These are phyloP conservation scores for Malus hybrid DNA, from an alignment of 331 rosid genomes.

Conservation along the genomic window DNA sequence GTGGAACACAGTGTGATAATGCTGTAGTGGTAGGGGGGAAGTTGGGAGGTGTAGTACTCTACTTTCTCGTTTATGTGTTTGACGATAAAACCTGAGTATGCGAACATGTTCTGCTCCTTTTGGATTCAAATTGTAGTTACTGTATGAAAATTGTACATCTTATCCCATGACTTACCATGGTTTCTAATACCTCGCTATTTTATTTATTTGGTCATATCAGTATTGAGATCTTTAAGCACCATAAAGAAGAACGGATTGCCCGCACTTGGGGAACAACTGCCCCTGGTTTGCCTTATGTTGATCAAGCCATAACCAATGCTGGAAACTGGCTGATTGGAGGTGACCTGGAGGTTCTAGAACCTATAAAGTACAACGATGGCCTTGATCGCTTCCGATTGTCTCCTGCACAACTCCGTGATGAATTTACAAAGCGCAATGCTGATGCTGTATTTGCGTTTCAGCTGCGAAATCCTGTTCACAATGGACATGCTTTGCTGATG, in stretches of 20 bases:
- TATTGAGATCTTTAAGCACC: constrained; percentile 93
- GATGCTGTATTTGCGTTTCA: constrained; percentile 99
- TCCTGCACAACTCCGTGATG: constrained; percentile 78
- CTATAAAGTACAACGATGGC: constrained; percentile 78
- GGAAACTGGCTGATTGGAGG: constrained; percentile 98
- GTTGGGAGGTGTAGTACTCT: not conserved
- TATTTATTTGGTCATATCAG: constrained; percentile 30
- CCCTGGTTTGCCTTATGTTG: constrained; percentile 85
- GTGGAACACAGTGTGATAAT: not conserved
- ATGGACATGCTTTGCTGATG: constrained; percentile 97
- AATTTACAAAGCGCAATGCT: constrained; percentile 77
- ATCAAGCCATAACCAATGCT: constrained; percentile 64
- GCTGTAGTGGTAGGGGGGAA: not conserved
- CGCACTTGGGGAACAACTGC: constrained; percentile 96
- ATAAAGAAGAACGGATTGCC: constrained; percentile 90
- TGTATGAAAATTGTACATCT: not conserved
- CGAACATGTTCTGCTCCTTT: not conserved
- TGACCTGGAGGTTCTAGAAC: constrained; percentile 85
- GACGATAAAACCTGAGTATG: not conserved
- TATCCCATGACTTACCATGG: not conserved
- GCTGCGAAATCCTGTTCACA: constrained; percentile 95
- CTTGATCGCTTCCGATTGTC: constrained; percentile 91
- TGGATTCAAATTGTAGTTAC: not conserved
- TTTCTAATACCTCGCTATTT: constrained; percentile 10
- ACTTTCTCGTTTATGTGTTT: not conserved